Conservation (phyloP, 1,284 basidiomycete species). For the Tilletiopsis washingtonensis region DNA sequence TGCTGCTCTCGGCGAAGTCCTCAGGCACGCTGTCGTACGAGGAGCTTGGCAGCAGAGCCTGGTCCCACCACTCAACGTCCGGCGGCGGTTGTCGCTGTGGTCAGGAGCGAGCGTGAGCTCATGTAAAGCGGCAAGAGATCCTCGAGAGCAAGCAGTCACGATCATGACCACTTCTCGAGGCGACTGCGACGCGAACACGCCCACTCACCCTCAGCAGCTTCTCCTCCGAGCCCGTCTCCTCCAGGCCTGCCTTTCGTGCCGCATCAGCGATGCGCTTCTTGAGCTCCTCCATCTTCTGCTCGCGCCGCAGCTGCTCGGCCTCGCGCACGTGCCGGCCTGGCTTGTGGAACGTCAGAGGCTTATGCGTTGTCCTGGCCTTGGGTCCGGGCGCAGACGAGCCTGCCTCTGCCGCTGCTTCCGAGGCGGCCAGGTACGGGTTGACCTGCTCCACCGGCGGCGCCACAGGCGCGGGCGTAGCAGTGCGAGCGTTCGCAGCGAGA, state of each 20-base stretch:
- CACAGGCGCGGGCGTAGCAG: neutral
- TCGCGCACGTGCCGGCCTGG: constrained; percentile 37
- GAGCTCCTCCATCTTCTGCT: constrained; percentile 73
- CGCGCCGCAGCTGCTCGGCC: constrained; percentile 37
- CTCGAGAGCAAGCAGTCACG: constrained; percentile 3
- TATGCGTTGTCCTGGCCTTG: constrained; percentile 30
- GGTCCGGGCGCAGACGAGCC: constrained; percentile 4
- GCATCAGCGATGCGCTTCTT: constrained; percentile 87
- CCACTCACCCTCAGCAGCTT: constrained; percentile 58
- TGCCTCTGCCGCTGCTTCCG: constrained; percentile 7
- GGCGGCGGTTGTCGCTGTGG: constrained; percentile 74
- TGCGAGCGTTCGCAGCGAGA: constrained; percentile 3
- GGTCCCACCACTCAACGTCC: constrained; percentile 95
- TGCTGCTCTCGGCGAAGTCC: constrained; percentile 52
- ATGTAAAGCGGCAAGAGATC: too few species aligned
- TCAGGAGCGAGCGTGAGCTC: too few species aligned
- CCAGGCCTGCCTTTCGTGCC: constrained; percentile 81
- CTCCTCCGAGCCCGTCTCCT: constrained; percentile 81
- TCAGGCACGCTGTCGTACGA: constrained; percentile 61
- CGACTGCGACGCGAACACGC: neutral
- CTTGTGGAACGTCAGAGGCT: constrained; percentile 35
- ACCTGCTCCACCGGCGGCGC: constrained; percentile 7
- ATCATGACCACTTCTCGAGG: constrained; percentile 2
- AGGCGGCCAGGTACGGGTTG: constrained; percentile 29
- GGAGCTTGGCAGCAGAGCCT: constrained; percentile 68